These are phyloP conservation scores for Bruguiera sexangula DNA, from an alignment of 345 rosid genomes.

Conservation along the genomic window DNA sequence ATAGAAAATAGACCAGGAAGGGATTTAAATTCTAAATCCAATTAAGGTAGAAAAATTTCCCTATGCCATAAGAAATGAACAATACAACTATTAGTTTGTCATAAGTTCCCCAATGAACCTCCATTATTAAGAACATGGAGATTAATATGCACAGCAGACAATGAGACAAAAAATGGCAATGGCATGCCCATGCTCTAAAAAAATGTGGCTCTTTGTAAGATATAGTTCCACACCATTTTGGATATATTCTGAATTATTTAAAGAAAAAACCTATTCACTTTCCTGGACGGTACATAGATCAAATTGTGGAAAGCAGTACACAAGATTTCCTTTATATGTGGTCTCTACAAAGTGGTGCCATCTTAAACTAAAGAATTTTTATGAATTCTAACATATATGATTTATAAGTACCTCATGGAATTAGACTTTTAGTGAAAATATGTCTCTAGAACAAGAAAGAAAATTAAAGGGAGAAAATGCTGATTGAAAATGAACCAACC, in stretches of 20 bases:
- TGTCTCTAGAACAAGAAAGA: neutral
- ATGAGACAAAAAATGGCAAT: no score
- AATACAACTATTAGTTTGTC: no score
- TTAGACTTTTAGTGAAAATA: neutral
- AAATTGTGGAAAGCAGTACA: no score
- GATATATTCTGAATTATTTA: no score
- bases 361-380: no score
- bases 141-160: neutral
- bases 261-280: no score
- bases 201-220: neutral
- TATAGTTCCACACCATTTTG: neutral
- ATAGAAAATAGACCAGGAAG: neutral
- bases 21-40: neutral
- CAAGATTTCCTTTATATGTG: no score
- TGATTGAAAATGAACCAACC: conserved; percentile 36
- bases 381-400: no score
- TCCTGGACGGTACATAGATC: no score
- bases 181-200: neutral
- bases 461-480: neutral
- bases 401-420: neutral
- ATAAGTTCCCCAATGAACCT: no score
- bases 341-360: no score
- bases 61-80: neutral
- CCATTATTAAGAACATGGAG: no score
- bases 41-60: neutral